Base-by-base conservation (phyloP, 495 filamentous ascomycete genomes). In the Neurospora sp. region DNA sequence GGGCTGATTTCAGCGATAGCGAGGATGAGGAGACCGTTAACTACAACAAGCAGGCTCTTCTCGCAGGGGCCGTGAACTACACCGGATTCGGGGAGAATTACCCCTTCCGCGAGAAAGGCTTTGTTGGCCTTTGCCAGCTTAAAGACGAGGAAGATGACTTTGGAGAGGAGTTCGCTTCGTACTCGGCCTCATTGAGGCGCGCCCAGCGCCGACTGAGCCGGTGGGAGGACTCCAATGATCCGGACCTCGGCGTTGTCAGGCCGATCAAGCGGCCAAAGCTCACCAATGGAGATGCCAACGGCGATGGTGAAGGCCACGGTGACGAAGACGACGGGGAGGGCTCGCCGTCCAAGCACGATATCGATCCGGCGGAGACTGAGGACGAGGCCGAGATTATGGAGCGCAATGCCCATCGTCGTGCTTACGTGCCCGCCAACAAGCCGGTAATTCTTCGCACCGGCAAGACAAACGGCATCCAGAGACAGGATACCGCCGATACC, bases 161-260 rank as follows among this genome's bases (percentile, higher is more conserved):
- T 78, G 93, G 93, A 69, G 93, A 96, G 78, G 90, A 93, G 76
- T 87, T 90, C 27, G 84, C 86, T 41, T 86, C 89, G n/a, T 93
- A 89, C 73, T 85, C 90, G 40, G 91, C 92, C 16, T 88, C 92
- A 4, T 81, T 95, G 14, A 86, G 93, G 68, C 88, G 94, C 70
- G 86, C 88, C 1, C 80, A 85, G 12, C 86, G 93, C 31, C 85
- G 93, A 71, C 85, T 97, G n/a, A 84, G 88, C 71, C 88, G 93
- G 35, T 94, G 92, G 92, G 89, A 91, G 69, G 82, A 81, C 61
- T 83, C 87, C 40, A 84, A 85, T 42, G 87, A 80, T 39, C 78
- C 82, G 2, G 80, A 82, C 20, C 77, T 86, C 2, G 84, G 85
- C 4, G 80, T 87, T 39, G 80, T 87, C 71, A 74, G 77, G 20